These are phyloP conservation scores for Ballota nigra DNA, from an alignment of 257 asterid genomes.

Conservation along the genomic window DNA sequence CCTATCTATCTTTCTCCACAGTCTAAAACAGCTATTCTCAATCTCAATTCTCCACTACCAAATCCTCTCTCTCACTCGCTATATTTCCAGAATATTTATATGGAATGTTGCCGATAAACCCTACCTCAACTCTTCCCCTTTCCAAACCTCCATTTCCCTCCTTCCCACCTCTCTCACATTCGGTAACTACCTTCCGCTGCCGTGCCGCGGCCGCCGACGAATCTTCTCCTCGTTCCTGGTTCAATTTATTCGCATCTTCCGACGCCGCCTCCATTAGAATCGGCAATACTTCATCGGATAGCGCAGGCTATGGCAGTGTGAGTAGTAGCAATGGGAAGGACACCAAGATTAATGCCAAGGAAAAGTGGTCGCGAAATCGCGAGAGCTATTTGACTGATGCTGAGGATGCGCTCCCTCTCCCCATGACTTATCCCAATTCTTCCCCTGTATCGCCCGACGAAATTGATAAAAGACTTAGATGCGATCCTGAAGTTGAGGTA, in stretches of 20 bases:
- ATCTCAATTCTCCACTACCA: not conserved
- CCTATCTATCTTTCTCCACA: too few species aligned
- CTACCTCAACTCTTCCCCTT: slow-evolving; percentile 34
- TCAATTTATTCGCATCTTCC: slow-evolving; percentile 40
- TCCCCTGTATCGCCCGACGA: slow-evolving; percentile 64
- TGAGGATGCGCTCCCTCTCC: slow-evolving; percentile 76
- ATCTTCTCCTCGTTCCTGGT: slow-evolving; percentile 46
- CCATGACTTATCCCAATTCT: slow-evolving; percentile 75
- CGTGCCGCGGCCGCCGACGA: slow-evolving; percentile 49
- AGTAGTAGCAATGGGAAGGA: slow-evolving; percentile 23
- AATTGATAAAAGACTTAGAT: slow-evolving; percentile 62
- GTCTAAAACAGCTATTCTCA: too few species aligned
- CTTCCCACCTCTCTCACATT: slow-evolving; percentile 25
- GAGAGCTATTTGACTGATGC: slow-evolving; percentile 77
- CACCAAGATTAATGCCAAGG: slow-evolving; percentile 58
- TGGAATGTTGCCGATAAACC: slow-evolving; percentile 71
- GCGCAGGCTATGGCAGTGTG: slow-evolving; percentile 21
- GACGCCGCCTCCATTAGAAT: slow-evolving; percentile 37
- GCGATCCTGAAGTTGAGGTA: slow-evolving; percentile 67
- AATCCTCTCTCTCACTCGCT: not conserved
- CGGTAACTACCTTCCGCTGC: slow-evolving; percentile 36
- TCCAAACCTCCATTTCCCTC: slow-evolving; percentile 29
- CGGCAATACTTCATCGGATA: slow-evolving; percentile 36
- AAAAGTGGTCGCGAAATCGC: slow-evolving; percentile 73
- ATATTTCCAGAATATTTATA: slow-evolving; percentile 14